Percentiles rank a stretch among this genome's conserved stretches.
Conservation (phyloP, 257 asterid genomes). For the Solanum peruvianum region DNA sequence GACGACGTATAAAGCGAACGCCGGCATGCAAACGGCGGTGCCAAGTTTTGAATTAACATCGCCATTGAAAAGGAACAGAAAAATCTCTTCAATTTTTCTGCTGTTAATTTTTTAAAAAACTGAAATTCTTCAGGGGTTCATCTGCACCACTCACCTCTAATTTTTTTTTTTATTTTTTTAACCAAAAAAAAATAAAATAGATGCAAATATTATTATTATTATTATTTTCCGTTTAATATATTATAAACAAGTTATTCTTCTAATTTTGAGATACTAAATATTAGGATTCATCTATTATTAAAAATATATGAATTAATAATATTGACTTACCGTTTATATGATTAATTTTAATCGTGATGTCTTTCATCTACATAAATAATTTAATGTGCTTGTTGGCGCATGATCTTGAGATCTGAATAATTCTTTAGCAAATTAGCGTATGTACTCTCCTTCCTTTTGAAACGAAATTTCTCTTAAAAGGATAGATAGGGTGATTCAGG, state of each 20-base stretch:
- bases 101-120: not conserved
- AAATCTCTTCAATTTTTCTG: not conserved
- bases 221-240: too few species aligned
- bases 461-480: too few species aligned
- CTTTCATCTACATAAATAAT: not conserved
- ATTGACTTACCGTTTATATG: too few species aligned
- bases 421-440: too few species aligned
- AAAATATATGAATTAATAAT: too few species aligned
- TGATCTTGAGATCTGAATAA: not conserved
- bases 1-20: not conserved
- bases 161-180: not conserved
- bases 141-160: not conserved
- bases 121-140: not conserved
- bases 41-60: not conserved
- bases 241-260: too few species aligned
- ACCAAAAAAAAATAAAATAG: not conserved
- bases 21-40: not conserved
- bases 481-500: not conserved
- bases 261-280: too few species aligned
- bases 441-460: not conserved
- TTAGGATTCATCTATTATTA: too few species aligned
- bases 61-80: not conserved
- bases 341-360: too few species aligned
- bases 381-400: not conserved
- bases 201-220: not conserved